These are phyloP conservation scores for Trypanosoma boissoni DNA, from an alignment of 208 protist species.

Conservation along the genomic window DNA sequence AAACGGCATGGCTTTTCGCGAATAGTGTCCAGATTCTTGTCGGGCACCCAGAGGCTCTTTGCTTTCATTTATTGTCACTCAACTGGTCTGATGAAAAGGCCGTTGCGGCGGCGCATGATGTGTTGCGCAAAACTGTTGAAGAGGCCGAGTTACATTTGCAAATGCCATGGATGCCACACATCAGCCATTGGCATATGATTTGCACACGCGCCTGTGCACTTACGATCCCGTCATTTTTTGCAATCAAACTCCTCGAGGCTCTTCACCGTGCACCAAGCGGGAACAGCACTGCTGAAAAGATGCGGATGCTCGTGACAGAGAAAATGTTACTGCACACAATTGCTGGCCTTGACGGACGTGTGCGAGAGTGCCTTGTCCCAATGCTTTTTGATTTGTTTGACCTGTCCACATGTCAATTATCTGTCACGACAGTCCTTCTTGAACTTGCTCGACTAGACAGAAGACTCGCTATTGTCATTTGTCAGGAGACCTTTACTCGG, in stretches of 20 bases:
- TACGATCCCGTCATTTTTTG: conserved; percentile 61
- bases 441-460: conserved; percentile 11
- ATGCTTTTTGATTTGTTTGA: conserved; percentile 30
- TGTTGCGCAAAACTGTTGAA: conserved; percentile 12
- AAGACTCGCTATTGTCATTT: conserved; percentile 24
- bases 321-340: conserved; percentile 11
- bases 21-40: conserved; percentile 58
- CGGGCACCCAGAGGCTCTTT: conserved; percentile 26
- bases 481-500: conserved; percentile 15
- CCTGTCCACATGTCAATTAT: conserved; percentile 16
- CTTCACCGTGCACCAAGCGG: conserved; percentile 36
- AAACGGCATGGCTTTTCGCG: conserved; percentile 43
- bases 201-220: conserved; percentile 58
- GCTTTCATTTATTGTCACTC: conserved; percentile 27
- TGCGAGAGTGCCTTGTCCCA: conserved; percentile 22
- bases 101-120: background rate
- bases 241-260: conserved; percentile 52
- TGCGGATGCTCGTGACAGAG: conserved; percentile 23
- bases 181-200: conserved; percentile 74
- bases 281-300: conserved; percentile 10
- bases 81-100: conserved; percentile 17
- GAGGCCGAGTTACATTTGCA: background rate
- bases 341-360: conserved; percentile 5
- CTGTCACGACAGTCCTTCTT: conserved; percentile 15
- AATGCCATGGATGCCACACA: conserved; percentile 14